Evolutionary conservation across 441 rosid species (phyloP).

Genomic region (Populus hybrid): DNA sequence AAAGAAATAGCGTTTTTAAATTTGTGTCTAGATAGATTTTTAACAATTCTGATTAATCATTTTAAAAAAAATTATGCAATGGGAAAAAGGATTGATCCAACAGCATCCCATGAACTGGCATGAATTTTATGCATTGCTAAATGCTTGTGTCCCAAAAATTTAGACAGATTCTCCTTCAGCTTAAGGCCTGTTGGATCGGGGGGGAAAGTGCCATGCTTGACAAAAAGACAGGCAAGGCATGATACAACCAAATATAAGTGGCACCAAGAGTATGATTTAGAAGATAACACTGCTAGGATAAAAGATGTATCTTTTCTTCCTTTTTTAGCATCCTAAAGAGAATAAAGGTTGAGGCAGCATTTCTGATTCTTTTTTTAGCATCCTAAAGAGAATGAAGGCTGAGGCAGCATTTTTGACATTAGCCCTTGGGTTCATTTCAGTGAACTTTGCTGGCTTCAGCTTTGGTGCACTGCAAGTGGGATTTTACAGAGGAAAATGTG

Average conservation of each 20-base stretch:
- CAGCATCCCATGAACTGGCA: not conserved
- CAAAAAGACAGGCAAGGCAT: not conserved
- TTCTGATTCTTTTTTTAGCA: not conserved
- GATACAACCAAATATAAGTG: not conserved
- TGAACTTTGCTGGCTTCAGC: conserved; percentile 13
- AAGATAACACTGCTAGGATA: not conserved
- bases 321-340: not conserved
- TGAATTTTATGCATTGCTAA: no score
- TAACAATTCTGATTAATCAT: not conserved
- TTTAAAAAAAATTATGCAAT: not conserved
- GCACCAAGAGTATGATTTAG: conserved; percentile 2
- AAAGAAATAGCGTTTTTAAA: not conserved
- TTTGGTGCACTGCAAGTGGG: conserved; percentile 28
- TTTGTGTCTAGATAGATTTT: not conserved
- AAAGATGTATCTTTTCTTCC: not conserved
- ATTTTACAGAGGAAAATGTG: conserved; percentile 46
- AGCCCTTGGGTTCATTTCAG: conserved; percentile 20
- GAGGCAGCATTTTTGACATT: conserved; percentile 17
- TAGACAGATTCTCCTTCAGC: not conserved
- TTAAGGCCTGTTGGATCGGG: not conserved
- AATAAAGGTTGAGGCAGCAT: conserved; percentile 22
- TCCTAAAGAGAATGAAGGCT: conserved; percentile 14
- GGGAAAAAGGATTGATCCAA: not conserved
- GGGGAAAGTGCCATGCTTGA: not conserved
- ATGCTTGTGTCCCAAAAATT: not conserved